Evolutionary conservation across 2,329 filamentous ascomycete genomes (phyloP).

Genomic region (Orbilia blumenaviensis): DNA sequence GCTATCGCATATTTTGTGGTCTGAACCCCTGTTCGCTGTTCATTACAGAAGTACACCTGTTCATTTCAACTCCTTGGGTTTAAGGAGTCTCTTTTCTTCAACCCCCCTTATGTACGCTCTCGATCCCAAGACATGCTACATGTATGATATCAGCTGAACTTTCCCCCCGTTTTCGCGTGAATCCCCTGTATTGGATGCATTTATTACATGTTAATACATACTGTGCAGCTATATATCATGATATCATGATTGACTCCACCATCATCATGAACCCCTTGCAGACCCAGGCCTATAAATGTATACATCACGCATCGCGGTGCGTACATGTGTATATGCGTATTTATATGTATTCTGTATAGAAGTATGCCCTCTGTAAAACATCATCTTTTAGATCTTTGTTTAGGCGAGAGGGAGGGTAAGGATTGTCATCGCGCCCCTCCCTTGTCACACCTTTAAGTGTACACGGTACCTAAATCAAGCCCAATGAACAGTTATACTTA

Average conservation of each 20-base stretch:
- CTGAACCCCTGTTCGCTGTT: constrained; percentile 13
- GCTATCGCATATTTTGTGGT: constrained; percentile 5
- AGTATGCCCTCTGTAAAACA: too few species aligned
- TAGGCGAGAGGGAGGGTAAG: too few species aligned
- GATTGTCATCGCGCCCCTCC: too few species aligned
- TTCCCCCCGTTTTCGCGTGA: neutral
- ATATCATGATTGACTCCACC: neutral
- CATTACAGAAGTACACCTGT: too few species aligned
- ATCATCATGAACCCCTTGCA: constrained; percentile 35
- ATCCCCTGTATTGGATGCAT: neutral
- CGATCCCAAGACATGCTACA: neutral
- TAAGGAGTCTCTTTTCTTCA: neutral
- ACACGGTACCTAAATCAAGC: too few species aligned
- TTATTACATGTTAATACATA: neutral
- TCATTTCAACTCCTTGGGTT: constrained; percentile 30
- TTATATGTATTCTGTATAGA: neutral
- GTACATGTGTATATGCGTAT: neutral
- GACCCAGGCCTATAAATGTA: neutral
- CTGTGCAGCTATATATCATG: neutral
- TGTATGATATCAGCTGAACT: neutral
- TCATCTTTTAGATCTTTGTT: too few species aligned
- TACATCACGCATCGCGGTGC: too few species aligned
- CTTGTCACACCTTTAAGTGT: too few species aligned
- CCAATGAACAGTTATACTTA: too few species aligned
- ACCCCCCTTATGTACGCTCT: too few species aligned